Evolutionary conservation across 169 alveolate genomes (phyloP).

Genomic region (Plasmodium vivax): DNA sequence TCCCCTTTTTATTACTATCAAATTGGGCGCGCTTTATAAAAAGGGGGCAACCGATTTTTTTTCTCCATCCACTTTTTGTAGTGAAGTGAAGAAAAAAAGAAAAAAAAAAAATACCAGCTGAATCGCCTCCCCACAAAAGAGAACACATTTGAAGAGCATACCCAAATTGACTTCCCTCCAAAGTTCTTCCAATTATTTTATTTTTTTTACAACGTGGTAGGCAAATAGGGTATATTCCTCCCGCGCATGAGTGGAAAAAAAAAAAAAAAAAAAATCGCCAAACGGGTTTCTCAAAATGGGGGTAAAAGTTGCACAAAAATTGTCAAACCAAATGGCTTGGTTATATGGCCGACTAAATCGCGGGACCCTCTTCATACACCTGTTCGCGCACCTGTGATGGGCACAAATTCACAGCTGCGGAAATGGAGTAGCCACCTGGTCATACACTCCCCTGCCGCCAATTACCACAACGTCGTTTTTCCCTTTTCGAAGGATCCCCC

Average conservation of each 20-base stretch:
- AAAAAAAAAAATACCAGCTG: neutral
- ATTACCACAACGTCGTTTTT: neutral
- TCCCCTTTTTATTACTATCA: neutral
- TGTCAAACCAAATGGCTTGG: neutral
- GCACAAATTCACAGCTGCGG: neutral
- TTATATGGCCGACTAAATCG: neutral
- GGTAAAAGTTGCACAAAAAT: neutral
- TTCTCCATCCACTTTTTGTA: neutral
- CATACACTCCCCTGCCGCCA: neutral
- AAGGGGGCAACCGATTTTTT: neutral
- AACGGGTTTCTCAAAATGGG: neutral
- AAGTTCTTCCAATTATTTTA: neutral
- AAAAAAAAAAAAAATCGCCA: neutral
- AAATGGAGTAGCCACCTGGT: neutral
- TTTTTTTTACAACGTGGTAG: neutral
- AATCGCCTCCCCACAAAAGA: neutral
- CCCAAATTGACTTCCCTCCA: neutral
- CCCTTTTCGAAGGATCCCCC: neutral
- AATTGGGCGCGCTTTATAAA: neutral
- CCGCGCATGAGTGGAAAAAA: neutral
- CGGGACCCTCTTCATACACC: neutral
- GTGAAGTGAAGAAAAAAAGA: neutral
- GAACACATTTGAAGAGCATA: neutral
- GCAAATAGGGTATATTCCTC: neutral
- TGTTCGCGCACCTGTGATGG: neutral